Evolutionary conservation across 2,329 filamentous ascomycete genomes (phyloP).

Genomic region (Paecilomyces sp.): DNA sequence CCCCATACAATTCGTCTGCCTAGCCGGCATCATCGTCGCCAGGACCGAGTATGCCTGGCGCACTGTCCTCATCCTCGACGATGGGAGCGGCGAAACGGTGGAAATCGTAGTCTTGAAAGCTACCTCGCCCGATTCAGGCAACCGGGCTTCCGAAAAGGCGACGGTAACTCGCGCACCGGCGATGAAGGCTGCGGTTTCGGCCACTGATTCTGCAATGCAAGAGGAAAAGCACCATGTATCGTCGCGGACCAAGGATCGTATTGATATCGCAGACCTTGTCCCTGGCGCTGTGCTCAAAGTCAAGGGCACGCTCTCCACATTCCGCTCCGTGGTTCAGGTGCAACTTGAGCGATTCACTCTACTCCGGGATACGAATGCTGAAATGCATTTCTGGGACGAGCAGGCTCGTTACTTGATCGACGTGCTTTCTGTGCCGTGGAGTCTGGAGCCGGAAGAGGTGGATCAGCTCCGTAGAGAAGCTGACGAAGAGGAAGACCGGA

Average conservation of each 20-base stretch:
- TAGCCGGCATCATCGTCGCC: constrained; percentile 63
- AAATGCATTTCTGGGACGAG: constrained; percentile 48
- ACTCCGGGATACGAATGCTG: constrained; percentile 47
- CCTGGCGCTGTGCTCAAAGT: constrained; percentile 48
- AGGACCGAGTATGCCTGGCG: constrained; percentile 48
- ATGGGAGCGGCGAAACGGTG: constrained; percentile 53
- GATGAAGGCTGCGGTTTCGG: constrained; percentile 1
- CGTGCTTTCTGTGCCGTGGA: constrained; percentile 49
- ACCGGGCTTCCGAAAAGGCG: constrained; percentile 1
- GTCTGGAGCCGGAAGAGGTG: constrained; percentile 38
- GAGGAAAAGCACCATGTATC: constrained; percentile 11
- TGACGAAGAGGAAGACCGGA: constrained; percentile 31
- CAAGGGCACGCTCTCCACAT: constrained; percentile 50
- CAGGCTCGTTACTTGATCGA: constrained; percentile 42
- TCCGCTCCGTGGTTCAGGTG: constrained; percentile 46
- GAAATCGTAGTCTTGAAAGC: constrained; percentile 45
- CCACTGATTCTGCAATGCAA: constrained; percentile 25
- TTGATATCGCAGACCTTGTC: constrained; percentile 40
- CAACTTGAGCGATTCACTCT: constrained; percentile 46
- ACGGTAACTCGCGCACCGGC: neutral
- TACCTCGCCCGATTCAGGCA: constrained; percentile 13
- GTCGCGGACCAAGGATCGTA: constrained; percentile 24
- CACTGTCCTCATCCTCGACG: constrained; percentile 51
- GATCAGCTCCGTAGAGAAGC: constrained; percentile 34
- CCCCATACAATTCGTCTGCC: constrained; percentile 66